phyloP scores from a whole-genome alignment of 1,139 yeast species.

The Pichia sp. region DNA sequence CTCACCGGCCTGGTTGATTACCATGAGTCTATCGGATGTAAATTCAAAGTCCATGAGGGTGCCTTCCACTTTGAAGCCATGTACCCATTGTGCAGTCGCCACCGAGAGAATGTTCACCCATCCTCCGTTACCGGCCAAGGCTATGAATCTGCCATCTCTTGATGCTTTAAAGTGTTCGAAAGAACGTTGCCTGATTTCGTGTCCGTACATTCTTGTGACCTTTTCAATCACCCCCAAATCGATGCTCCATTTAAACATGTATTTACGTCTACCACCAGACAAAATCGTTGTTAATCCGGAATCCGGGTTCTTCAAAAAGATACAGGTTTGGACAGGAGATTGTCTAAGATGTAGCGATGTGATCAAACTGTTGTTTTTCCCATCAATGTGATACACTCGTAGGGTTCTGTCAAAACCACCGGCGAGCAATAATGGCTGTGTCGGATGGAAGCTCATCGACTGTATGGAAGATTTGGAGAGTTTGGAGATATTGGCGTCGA shows the following conservation, averaged over 20 bases:
- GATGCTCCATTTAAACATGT: slow-evolving; percentile 89
- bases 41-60: slow-evolving; percentile 77
- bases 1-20: slow-evolving; percentile 77
- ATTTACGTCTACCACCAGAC: slow-evolving; percentile 89
- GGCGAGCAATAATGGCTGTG: slow-evolving; percentile 77
- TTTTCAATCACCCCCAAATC: slow-evolving; percentile 61
- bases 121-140: slow-evolving; percentile 79
- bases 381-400: slow-evolving; percentile 86
- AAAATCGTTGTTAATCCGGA: slow-evolving; percentile 49
- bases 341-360: slow-evolving; percentile 76
- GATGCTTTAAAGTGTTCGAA: slow-evolving; percentile 81
- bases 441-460: slow-evolving; percentile 76
- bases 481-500: slow-evolving; percentile 76
- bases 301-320: slow-evolving; percentile 39
- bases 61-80: slow-evolving; percentile 87
- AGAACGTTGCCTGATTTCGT: slow-evolving; percentile 77
- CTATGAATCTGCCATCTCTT: slow-evolving; percentile 65
- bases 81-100: slow-evolving; percentile 75
- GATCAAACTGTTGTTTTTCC: slow-evolving; percentile 76
- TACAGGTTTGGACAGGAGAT: slow-evolving; percentile 75
- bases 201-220: slow-evolving; percentile 86
- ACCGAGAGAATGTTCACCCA: slow-evolving; percentile 84
- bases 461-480: slow-evolving; percentile 77
- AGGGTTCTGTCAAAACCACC: slow-evolving; percentile 92
- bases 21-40: slow-evolving; percentile 39